These are phyloP conservation scores for Lathyrus sativus DNA, from an alignment of 306 rosid species.

Conservation along the genomic window DNA sequence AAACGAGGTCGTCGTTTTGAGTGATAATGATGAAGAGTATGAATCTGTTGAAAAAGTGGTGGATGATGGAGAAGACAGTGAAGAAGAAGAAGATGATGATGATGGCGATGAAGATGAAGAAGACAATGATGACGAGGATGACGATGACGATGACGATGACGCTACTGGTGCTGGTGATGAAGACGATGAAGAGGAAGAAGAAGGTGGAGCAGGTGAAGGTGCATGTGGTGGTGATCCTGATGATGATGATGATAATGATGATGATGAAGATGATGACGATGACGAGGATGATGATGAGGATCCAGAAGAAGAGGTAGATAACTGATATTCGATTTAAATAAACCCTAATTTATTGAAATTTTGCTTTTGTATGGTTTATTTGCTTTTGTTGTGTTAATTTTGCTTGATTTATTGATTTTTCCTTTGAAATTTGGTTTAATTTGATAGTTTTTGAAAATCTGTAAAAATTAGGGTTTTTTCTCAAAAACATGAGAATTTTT, in stretches of 20 bases:
- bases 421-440: neutral
- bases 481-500: neutral
- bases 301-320: slow-evolving; percentile 46
- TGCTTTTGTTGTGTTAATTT: neutral
- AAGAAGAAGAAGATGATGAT: slow-evolving; percentile 48
- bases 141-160: slow-evolving; percentile 36
- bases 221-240: slow-evolving; percentile 41
- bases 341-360: slow-evolving; percentile 24
- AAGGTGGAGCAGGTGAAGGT: slow-evolving; percentile 36
- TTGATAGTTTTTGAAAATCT: neutral
- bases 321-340: slow-evolving; percentile 8
- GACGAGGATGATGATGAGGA: slow-evolving; percentile 25
- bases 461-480: neutral
- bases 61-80: slow-evolving; percentile 55
- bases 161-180: slow-evolving; percentile 61
- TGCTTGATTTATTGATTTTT: slow-evolving; percentile 15
- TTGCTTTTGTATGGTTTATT: neutral
- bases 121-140: slow-evolving; percentile 42
- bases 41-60: slow-evolving; percentile 45
- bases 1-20: slow-evolving; percentile 41
- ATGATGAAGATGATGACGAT: neutral
- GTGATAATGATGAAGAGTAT: slow-evolving; percentile 42
- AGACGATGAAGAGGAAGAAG: slow-evolving; percentile 49
- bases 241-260: slow-evolving; percentile 35
- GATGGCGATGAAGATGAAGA: slow-evolving; percentile 37